Base-by-base conservation (phyloP, 352 stramenopile genomes). In the Globisporangium barbulae region DNA sequence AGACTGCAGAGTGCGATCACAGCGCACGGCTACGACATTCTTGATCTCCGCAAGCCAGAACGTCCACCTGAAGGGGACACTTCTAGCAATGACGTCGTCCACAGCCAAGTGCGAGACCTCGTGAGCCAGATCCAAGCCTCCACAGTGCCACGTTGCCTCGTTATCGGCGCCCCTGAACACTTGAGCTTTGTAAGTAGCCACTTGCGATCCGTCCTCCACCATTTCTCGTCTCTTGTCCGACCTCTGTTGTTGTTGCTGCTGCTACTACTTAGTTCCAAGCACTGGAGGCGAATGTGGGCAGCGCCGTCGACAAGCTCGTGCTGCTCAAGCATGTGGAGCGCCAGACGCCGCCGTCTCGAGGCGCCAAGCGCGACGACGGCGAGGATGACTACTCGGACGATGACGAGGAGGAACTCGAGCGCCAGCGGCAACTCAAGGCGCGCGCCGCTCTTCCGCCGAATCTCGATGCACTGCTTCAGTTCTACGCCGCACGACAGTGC, bases 311-410 rank as follows among this genome's bases (percentile, higher is more conserved):
- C 22, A 64, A 69, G 31, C 56, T 89, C 41, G 28, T 86, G 30
- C 66, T 89, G 22, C 63, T 88, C 21, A 83, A 83, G 61, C 72
- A 75, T 28, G 54, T 61, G 22, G 61, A 50, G 60, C 62, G 53
- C 31, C 62, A 63, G 41, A 25, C 37, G 12, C 64, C 67, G 4
- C 64, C 69, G 7, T 56, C 53, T 1, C 61, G 61, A 9, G 28
- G 12, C 2, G 5, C 37, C 5, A 53, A 63, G 58, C 73, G 67
- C 6, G 17, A 49, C 21, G 50, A 55, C 8, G 49, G 53, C 31
- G 61, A 72, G 1, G 70, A 77, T 10, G 72, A 75, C 61, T 71
- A 81, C 71, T 87, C 79, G 30, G 78, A 89, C 55, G 80, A 28
- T 28, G 25, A 87, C 41, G 80, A 87, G 12, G 65, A 74, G 7